These are phyloP conservation scores for Nicotiana undulata DNA, from an alignment of 257 asterid genomes.

Conservation along the genomic window DNA sequence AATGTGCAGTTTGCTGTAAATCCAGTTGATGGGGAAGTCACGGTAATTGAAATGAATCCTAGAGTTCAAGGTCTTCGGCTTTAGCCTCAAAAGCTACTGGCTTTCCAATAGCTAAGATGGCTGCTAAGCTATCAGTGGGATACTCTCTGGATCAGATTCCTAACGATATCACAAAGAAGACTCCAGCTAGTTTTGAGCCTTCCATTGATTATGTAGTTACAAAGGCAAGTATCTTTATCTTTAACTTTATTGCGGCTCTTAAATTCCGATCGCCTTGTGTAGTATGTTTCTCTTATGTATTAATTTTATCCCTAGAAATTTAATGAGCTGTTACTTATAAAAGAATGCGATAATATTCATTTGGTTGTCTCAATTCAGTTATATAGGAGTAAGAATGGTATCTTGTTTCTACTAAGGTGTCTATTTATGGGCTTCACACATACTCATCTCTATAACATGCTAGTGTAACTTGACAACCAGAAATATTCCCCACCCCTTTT, in stretches of 20 bases:
- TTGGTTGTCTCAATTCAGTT: conserved; percentile 12
- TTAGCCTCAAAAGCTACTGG: conserved; percentile 97
- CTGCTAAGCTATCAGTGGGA: conserved; percentile 91
- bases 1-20: conserved; percentile 89
- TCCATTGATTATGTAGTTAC: conserved; percentile 91
- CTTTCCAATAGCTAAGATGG: conserved; percentile 94
- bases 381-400: background rate
- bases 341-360: background rate
- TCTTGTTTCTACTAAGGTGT: background rate
- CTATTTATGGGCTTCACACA: background rate
- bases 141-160: conserved; percentile 87
- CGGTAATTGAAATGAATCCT: conserved; percentile 94
- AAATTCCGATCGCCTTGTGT: background rate
- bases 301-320: background rate
- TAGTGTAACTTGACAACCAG: background rate
- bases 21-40: conserved; percentile 84
- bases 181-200: conserved; percentile 97
- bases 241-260: background rate
- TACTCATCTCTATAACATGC: background rate
- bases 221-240: conserved; percentile 41
- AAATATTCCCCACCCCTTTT: background rate
- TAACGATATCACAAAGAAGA: conserved; percentile 86
- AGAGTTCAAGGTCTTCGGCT: conserved; percentile 89
- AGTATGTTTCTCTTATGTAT: background rate
- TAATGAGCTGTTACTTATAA: background rate